phyloP scores from a whole-genome alignment of 768 basidiomycete genomes.

The Leccinellum luteum region DNA sequence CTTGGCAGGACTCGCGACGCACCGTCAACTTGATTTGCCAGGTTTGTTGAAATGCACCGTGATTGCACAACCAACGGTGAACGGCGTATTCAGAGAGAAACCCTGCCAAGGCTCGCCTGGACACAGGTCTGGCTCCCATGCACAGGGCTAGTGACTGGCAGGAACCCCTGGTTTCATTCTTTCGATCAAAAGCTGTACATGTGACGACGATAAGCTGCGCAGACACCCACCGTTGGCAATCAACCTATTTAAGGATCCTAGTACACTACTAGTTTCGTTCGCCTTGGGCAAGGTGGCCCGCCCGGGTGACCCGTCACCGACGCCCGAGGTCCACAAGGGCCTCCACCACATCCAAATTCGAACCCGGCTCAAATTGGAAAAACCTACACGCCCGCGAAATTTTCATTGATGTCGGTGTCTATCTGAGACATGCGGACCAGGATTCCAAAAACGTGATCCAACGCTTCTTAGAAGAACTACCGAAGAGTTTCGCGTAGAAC shows the following conservation, averaged over 20 bases:
- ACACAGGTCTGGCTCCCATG: not conserved
- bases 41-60: no score
- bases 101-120: not conserved
- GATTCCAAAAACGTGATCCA: no score
- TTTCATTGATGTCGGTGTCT: no score
- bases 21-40: no score
- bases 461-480: no score
- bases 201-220: not conserved
- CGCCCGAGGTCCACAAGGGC: not conserved
- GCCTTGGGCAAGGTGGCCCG: not conserved
- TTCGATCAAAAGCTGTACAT: not conserved
- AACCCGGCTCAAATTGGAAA: not conserved
- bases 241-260: not conserved
- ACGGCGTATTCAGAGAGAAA: not conserved
- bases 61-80: no score
- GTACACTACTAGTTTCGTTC: not conserved
- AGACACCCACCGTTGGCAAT: not conserved
- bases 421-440: not conserved
- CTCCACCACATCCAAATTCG: no score
- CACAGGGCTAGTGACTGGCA: no score
- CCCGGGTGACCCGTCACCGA: not conserved
- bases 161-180: not conserved
- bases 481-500: no score
- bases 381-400: no score
- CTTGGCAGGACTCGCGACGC: not conserved